Base-by-base conservation (phyloP, 768 basidiomycete species). In the Podaxis rugospora region DNA sequence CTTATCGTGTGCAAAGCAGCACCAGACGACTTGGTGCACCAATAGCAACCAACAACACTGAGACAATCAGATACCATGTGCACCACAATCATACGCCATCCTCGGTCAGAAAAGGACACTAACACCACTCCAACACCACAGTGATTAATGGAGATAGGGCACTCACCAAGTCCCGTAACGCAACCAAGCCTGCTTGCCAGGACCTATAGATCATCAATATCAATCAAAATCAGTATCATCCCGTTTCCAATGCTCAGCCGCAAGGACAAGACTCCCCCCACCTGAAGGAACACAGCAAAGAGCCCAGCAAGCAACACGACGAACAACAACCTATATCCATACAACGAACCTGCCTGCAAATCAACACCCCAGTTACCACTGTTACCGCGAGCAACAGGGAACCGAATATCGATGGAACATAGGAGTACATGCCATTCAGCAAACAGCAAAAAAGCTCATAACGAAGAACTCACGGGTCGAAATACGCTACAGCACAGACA, bases 281-380 rank as follows among this genome's bases (percentile, higher is more conserved):
- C 90, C 83, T 97, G 95, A 14, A 95, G 78, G 63, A 91, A 85
- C 1, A 90, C 88, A 14, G 92, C 94, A 58, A 92, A 86, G 6
- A 95, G 64, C 9, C 93, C 93, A 1, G 95, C 78, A 18, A 97
- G 70, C 5, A 97, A 80, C 10, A 98, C 87, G 14, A 92, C 79
- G 72, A 96, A 95, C 32, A 98, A 81, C 13, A 95, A 79, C 62
- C 83, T 83, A 73, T 96, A 97, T 0, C 95, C 94, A 69, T 82
- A 95, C 59, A 86, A 71, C 18, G 90, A 89, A 9, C 93, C 93
- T 0, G 93, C 93, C 72, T 92, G 88, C 6, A 95, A 76, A 74
- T 95, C 93, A 14, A 94, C 93, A 16, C 89, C 85, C 93, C 93
- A 94, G 68, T 95, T 95, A 28, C 93, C 91, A 18, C 88, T 89